A percentile compares a stretch with the other conserved stretches of the same genome.
Conservation (phyloP, 2,329 filamentous ascomycete genomes). For the Pyricularia grisea region DNA sequence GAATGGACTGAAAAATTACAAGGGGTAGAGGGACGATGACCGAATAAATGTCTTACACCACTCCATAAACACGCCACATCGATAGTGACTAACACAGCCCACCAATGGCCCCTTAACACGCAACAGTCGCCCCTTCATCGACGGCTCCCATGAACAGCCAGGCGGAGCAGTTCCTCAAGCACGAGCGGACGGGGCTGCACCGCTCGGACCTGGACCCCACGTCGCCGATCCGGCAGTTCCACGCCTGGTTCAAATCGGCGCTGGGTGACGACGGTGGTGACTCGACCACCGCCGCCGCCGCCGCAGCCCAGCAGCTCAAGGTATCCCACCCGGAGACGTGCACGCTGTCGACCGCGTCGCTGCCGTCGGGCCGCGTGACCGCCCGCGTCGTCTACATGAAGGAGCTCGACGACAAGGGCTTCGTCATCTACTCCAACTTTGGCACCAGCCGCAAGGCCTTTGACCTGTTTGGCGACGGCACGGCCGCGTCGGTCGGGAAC, state of each 20-base stretch:
- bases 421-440: constrained; percentile 92
- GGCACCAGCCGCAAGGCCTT: constrained; percentile 55
- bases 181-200: constrained; percentile 44
- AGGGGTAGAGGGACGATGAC: not conserved
- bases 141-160: constrained; percentile 33
- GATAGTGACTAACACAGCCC: not conserved
- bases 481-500: constrained; percentile 37
- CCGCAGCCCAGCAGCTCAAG: not conserved
- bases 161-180: constrained; percentile 66
- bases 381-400: constrained; percentile 90
- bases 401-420: constrained; percentile 74
- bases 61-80: not conserved
- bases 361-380: constrained; percentile 77
- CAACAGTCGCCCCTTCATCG: constrained; percentile 32
- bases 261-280: constrained; percentile 27
- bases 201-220: constrained; percentile 47
- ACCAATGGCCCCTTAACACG: constrained; percentile 17
- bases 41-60: not conserved
- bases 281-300: too few species aligned
- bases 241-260: constrained; percentile 77
- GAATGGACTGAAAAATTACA: not conserved
- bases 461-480: constrained; percentile 43
- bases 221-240: constrained; percentile 74
- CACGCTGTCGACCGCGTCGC: constrained; percentile 71
- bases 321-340: constrained; percentile 80